Base-by-base conservation (phyloP, 2,329 filamentous ascomycete species). In the Arthrinium phaeospermum region DNA sequence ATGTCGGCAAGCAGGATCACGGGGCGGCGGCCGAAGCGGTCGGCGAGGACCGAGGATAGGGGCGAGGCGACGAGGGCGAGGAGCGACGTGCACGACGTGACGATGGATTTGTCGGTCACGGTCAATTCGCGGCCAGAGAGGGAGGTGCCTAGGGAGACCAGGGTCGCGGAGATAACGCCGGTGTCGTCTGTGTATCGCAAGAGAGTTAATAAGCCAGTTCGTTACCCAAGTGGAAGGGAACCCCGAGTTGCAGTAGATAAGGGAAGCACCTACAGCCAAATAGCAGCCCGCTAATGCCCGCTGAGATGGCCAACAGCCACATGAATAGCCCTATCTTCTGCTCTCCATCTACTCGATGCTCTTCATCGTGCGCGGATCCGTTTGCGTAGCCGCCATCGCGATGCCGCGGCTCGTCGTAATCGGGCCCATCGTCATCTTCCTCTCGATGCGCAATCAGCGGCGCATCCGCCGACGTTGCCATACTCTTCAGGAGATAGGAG, bases 51-150 rank as follows among this genome's bases (percentile, higher is more conserved):
- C 3, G 91, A 92, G 1, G 91, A 89, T 53, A 91, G 85, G 1
- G 92, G 91, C 2, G 91, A 92, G 53, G 90, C 83, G 71, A 90
- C 77, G 4, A 92, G 88, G 4, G 92, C 92, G 74, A 91, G 88
- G 68, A 93, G 86, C 5, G 91, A 89, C 6, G 92, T 93, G 30
- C 87, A 88, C n/a, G 90, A 91, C 3, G 92, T 93, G 77, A 93
- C 91, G 75, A 93, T 84, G 8, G 91, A 93, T 80, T 91, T 93
- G 81, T 93, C 91, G 77, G 91, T 81, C 0, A 90, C 89, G 1
- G 87, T 90, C 37, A 93, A 85, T 12, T 85, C 80, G 67, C 87
- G 87, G 71, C 83, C 80, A 41, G 88, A 90, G 45, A 93, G 88
- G 12, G 90, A 89, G 1, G 83, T 85, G 69, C 87, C 88, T 75